Evolutionary conservation across 805 yeast genomes (phyloP).

Genomic region (Nakazawaea ambrosiae): DNA sequence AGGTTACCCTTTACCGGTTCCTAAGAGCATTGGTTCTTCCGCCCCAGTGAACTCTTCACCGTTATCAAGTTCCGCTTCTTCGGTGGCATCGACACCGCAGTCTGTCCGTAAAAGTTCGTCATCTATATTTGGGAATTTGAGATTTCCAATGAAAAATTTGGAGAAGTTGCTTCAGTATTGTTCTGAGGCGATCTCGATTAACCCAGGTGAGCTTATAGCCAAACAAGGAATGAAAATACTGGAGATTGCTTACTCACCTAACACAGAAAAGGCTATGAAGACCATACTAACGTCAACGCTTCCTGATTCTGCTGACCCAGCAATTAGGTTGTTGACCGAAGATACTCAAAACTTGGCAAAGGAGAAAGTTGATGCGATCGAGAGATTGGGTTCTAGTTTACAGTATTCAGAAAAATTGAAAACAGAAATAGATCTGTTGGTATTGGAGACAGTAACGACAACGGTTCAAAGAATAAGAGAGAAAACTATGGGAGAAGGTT

Average conservation of each 20-base stretch:
- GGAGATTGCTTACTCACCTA: constrained; percentile 44
- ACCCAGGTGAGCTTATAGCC: constrained; percentile 51
- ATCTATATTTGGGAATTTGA: constrained; percentile 30
- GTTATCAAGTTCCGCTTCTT: constrained; percentile 14
- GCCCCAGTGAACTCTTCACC: constrained; percentile 3
- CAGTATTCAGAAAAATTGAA: constrained; percentile 72
- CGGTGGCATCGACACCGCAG: constrained; percentile 17
- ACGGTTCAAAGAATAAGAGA: constrained; percentile 52
- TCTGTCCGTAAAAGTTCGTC: constrained; percentile 31
- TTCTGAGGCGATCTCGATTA: constrained; percentile 67
- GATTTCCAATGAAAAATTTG: constrained; percentile 60
- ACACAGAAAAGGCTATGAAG: constrained; percentile 49
- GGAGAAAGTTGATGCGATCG: constrained; percentile 62
- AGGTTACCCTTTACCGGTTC: constrained; percentile 42
- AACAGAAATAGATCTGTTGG: constrained; percentile 67
- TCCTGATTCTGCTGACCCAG: constrained; percentile 57
- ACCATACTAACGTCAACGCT: constrained; percentile 29
- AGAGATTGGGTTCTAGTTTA: constrained; percentile 65
- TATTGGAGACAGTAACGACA: constrained; percentile 53
- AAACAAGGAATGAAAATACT: constrained; percentile 22
- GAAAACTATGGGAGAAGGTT: constrained; percentile 12
- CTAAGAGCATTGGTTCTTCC: constrained; percentile 5
- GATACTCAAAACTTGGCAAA: constrained; percentile 60
- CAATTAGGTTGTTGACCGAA: constrained; percentile 50
- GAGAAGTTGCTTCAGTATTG: constrained; percentile 55